Evolutionary conservation across 1,284 basidiomycete genomes (phyloP).

Genomic region (Neotropicomus parvogracilis): DNA sequence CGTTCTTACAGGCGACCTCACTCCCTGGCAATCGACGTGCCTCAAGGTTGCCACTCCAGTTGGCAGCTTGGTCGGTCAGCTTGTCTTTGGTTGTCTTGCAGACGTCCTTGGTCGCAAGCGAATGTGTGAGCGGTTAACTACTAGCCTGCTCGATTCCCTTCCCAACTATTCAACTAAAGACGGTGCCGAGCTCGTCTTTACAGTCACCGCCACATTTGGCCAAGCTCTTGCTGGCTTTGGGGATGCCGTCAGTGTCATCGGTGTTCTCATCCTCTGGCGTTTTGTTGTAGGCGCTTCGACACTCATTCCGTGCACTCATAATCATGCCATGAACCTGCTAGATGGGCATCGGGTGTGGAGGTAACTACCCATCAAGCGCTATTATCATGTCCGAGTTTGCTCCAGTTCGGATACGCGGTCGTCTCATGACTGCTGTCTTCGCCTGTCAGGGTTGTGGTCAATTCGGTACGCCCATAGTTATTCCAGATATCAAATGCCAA

Average conservation of each 20-base stretch:
- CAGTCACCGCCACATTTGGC: conserved; percentile 46
- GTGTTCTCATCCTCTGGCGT: conserved; percentile 55
- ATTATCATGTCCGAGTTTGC: conserved; percentile 63
- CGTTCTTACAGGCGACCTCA: conserved; percentile 21
- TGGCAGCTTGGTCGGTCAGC: conserved; percentile 58
- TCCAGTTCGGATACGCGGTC: conserved; percentile 51
- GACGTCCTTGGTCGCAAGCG: conserved; percentile 53
- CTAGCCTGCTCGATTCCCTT: not conserved
- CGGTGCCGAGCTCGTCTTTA: conserved; percentile 55
- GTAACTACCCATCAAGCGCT: conserved; percentile 48
- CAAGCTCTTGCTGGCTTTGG: conserved; percentile 48
- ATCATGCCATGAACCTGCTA: conserved; percentile 5
- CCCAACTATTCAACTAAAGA: conserved; percentile 32
- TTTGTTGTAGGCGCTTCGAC: conserved; percentile 37
- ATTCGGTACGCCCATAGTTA: conserved; percentile 36
- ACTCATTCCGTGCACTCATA: not conserved
- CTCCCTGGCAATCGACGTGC: conserved; percentile 25
- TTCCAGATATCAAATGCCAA: conserved; percentile 4
- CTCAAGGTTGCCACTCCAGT: conserved; percentile 44
- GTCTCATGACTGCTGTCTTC: conserved; percentile 55
- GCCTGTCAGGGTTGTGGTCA: conserved; percentile 56
- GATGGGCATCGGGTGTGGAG: conserved; percentile 43
- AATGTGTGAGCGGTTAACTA: conserved; percentile 24
- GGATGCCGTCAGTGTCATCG: conserved; percentile 50
- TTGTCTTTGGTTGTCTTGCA: conserved; percentile 53